Base-by-base conservation (phyloP, 768 basidiomycete species). In the Xanthoconium stramineum region DNA sequence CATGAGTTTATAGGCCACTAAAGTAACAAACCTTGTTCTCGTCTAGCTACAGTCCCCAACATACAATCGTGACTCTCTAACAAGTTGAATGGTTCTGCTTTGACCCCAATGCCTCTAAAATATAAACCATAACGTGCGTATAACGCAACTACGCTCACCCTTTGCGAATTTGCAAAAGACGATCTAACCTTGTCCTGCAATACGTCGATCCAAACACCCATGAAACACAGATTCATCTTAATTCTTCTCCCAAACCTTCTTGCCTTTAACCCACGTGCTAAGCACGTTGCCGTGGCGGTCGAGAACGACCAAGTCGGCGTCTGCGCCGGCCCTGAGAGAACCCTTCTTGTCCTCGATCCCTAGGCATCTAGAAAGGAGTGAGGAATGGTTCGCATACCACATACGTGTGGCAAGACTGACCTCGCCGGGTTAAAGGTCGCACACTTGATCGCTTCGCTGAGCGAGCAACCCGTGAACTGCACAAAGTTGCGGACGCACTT, bases 401-500 rank as follows among this genome's bases (percentile, higher is more conserved):
- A 5, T 12, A 2, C 3, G 4, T 15, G 2, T 3, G 29, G 3
- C 17, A 42, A 35, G 3, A 66, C 83, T 54, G 62, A 89, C 83
- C 80, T 86, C 3, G 94, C 93, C 15, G 93, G 91, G 64, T 91
- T 91, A 65, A 80, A 84, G 2, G 93, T 95, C 40, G 88, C 91
- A 65, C 91, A 94, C 55, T 84, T 84, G 72, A 96, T 86, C 24
- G 93, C 89, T 70, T 93, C 83, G 28, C 86, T 84, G 28, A 96
- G 75, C 38, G 91, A 84, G 65, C 90, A 90, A 7, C 88, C 89
- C 1, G 93, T 91, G 70, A 92, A 96, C 30, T 79, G 76, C 29
- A 87, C 80, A 64, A 95, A 88, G 72, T 95, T 96, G 52, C 88
- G 84, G 40, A 95, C 83, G 65, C 89, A 94, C 61, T 84, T 88